Percentiles rank a stretch among this genome's conserved stretches.
Conservation (phyloP, 2,329 filamentous ascomycete genomes). For the Scedosporium aurantiacum region DNA sequence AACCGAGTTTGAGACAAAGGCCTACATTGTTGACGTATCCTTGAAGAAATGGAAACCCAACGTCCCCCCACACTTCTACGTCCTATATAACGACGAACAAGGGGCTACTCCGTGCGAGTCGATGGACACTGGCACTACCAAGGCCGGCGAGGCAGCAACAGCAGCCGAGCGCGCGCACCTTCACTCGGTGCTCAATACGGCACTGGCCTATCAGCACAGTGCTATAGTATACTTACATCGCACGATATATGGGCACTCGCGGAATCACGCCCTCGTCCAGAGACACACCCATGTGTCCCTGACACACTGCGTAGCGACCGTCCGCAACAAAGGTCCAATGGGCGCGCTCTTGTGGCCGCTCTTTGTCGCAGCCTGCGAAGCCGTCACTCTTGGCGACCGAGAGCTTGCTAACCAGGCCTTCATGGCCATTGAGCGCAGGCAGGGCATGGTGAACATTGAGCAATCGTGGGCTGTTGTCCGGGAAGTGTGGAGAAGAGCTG, state of each 20-base stretch:
- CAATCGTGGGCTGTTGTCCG: slow-evolving; percentile 49
- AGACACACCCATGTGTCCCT: slow-evolving; percentile 39
- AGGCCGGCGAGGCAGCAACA: not conserved
- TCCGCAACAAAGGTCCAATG: slow-evolving; percentile 47
- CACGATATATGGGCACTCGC: slow-evolving; percentile 36
- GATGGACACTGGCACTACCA: not conserved
- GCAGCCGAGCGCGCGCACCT: slow-evolving; percentile 28
- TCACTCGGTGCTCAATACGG: slow-evolving; percentile 46
- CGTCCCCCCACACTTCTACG: slow-evolving; percentile 28
- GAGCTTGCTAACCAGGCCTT: slow-evolving; percentile 41
- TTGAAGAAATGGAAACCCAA: slow-evolving; percentile 45
- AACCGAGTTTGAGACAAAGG: slow-evolving; percentile 38
- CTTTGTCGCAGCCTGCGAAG: slow-evolving; percentile 53
- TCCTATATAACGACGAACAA: slow-evolving; percentile 12
- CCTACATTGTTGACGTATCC: slow-evolving; percentile 43
- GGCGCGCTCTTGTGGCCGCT: slow-evolving; percentile 56
- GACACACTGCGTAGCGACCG: slow-evolving; percentile 42
- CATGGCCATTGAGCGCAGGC: slow-evolving; percentile 39
- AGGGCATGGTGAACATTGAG: slow-evolving; percentile 56
- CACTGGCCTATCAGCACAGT: slow-evolving; percentile 48
- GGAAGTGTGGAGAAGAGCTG: slow-evolving; percentile 48
- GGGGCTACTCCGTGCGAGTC: not conserved
- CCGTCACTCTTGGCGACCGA: slow-evolving; percentile 36
- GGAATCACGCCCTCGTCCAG: slow-evolving; percentile 40
- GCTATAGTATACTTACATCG: slow-evolving; percentile 48